Evolutionary conservation across 352 stramenopile species (phyloP).

Genomic region (Globisporangium ultimum): DNA sequence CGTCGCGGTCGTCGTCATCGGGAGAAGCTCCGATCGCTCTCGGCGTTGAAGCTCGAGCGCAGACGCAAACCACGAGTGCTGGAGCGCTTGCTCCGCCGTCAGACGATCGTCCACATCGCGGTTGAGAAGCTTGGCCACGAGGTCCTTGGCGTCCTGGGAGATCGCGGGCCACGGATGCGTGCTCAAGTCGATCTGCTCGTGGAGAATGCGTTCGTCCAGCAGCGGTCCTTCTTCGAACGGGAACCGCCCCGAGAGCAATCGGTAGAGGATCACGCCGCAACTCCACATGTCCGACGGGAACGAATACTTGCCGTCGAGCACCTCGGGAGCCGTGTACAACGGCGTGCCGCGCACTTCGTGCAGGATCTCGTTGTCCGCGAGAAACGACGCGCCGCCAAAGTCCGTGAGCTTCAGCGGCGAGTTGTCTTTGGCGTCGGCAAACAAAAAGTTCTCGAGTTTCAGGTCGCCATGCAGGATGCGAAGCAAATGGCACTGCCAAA

Average conservation of each 20-base stretch:
- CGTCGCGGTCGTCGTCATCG: constrained; percentile 5
- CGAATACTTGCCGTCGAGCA: constrained; percentile 56
- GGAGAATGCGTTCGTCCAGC: constrained; percentile 60
- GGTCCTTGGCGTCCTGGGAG: constrained; percentile 53
- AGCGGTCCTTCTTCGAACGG: constrained; percentile 58
- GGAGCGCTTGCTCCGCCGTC: constrained; percentile 56
- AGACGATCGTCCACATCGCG: constrained; percentile 37
- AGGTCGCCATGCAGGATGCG: constrained; percentile 70
- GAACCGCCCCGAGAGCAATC: constrained; percentile 55
- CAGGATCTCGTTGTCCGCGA: constrained; percentile 34
- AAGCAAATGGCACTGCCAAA: constrained; percentile 77
- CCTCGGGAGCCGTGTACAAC: constrained; percentile 71
- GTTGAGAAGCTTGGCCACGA: constrained; percentile 46
- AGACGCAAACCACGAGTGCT: constrained; percentile 61
- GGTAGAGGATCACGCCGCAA: constrained; percentile 75
- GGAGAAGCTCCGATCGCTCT: not conserved
- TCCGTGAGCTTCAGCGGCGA: constrained; percentile 78
- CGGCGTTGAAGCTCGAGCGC: constrained; percentile 17
- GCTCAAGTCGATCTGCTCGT: constrained; percentile 55
- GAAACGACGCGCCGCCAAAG: constrained; percentile 67
- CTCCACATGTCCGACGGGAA: constrained; percentile 79
- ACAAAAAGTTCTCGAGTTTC: constrained; percentile 83
- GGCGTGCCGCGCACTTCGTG: constrained; percentile 60
- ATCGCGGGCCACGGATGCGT: constrained; percentile 44
- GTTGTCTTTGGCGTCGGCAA: constrained; percentile 48